Percentiles rank a stretch among this genome's conserved stretches.
These are phyloP conservation scores for Rhodocollybia butyracea DNA, from an alignment of 768 basidiomycete genomes.

Conservation along the genomic window DNA sequence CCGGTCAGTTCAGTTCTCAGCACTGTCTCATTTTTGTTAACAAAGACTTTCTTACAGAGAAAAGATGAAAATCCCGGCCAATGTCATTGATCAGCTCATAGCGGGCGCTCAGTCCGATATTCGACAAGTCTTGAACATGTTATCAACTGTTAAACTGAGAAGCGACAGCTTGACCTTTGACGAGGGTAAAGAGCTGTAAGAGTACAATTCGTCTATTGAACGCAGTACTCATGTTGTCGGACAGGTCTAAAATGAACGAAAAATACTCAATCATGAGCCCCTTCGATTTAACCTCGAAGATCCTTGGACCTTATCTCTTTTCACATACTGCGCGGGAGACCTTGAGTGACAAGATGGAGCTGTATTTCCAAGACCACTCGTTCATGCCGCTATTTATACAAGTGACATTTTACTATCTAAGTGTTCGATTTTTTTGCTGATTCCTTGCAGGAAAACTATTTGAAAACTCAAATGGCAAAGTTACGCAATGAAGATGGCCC, in stretches of 20 bases:
- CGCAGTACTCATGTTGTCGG: neutral
- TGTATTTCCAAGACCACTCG: slow-evolving; percentile 95
- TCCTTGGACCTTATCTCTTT: slow-evolving; percentile 91
- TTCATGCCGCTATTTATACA: slow-evolving; percentile 96
- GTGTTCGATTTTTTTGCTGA: neutral
- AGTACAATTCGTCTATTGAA: slow-evolving; percentile 6
- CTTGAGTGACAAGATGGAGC: slow-evolving; percentile 87
- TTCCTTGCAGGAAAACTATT: slow-evolving; percentile 87
- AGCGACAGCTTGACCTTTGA: slow-evolving; percentile 83
- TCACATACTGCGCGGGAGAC: slow-evolving; percentile 77
- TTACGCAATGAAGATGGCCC: slow-evolving; percentile 57
- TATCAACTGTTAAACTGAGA: slow-evolving; percentile 95
- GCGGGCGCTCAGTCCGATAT: slow-evolving; percentile 91
- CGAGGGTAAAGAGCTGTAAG: slow-evolving; percentile 86
- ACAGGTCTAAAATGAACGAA: slow-evolving; percentile 78
- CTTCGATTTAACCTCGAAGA: slow-evolving; percentile 85
- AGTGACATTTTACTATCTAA: slow-evolving; percentile 38
- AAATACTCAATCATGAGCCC: slow-evolving; percentile 90
- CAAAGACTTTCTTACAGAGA: slow-evolving; percentile 51
- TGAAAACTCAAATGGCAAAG: slow-evolving; percentile 74
- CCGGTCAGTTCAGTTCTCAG: slow-evolving; percentile 56
- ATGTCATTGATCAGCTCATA: slow-evolving; percentile 91
- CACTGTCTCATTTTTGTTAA: neutral
- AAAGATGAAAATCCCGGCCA: slow-evolving; percentile 87
- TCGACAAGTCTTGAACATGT: slow-evolving; percentile 95